These are phyloP conservation scores for Trichoderma simmonsii DNA, from an alignment of 2,329 filamentous ascomycete genomes.

Conservation along the genomic window DNA sequence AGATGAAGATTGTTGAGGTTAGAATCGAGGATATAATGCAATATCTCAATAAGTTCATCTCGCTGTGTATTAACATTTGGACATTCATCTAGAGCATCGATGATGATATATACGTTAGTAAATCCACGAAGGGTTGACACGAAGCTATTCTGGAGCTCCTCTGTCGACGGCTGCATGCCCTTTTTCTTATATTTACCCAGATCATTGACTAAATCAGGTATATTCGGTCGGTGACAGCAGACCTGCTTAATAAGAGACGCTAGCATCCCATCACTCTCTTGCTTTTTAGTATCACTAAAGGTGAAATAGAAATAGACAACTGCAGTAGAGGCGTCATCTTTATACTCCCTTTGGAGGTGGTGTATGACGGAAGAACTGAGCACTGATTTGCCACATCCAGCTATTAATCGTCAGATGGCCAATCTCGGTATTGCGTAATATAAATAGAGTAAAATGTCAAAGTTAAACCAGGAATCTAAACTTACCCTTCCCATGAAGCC, in stretches of 20 bases:
- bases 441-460: no score
- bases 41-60: background rate
- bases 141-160: background rate
- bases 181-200: background rate
- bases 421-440: background rate
- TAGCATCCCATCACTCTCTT: background rate
- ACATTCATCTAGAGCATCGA: background rate
- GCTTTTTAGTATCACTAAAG: background rate
- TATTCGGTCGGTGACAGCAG: background rate
- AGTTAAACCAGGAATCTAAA: background rate
- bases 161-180: background rate
- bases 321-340: background rate
- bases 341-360: background rate
- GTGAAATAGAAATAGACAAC: background rate
- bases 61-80: background rate
- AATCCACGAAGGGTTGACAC: background rate
- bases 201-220: background rate
- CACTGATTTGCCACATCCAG: background rate
- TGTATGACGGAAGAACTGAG: background rate
- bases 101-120: background rate
- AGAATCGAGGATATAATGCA: background rate
- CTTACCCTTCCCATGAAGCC: slow-evolving; percentile 10
- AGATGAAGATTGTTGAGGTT: background rate
- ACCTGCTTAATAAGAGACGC: background rate
- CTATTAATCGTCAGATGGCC: background rate